Evolutionary conservation across 306 rosid genomes (phyloP).

Genomic region (Elaeagnus macrophylla): DNA sequence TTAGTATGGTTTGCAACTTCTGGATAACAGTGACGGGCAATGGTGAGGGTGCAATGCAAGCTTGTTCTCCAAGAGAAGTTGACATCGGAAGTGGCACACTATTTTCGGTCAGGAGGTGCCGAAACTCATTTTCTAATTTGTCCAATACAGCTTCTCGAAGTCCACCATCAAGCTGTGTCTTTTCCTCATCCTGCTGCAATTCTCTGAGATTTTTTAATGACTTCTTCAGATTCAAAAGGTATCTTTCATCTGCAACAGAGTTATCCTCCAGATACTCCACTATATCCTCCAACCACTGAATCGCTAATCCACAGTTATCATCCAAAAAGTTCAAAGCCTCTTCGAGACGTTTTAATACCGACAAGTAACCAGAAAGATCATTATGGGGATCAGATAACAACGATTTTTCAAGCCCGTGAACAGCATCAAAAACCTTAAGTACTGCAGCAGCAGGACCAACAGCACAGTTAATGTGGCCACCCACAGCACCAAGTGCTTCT

Average conservation of each 20-base stretch:
- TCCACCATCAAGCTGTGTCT: slow-evolving; percentile 70
- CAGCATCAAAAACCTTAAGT: slow-evolving; percentile 95
- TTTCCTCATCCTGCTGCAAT: slow-evolving; percentile 47
- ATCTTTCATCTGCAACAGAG: slow-evolving; percentile 58
- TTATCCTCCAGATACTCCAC: slow-evolving; percentile 94
- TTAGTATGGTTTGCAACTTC: slow-evolving; percentile 76
- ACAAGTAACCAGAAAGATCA: slow-evolving; percentile 75
- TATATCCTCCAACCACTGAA: slow-evolving; percentile 96
- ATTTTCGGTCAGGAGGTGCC: slow-evolving; percentile 63
- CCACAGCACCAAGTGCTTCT: slow-evolving; percentile 84
- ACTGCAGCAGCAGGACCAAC: slow-evolving; percentile 98
- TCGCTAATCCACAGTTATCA: slow-evolving; percentile 83
- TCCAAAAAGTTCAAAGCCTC: slow-evolving; percentile 87
- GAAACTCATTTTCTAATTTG: slow-evolving; percentile 75
- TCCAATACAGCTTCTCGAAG: slow-evolving; percentile 74
- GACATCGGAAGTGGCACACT: slow-evolving; percentile 88
- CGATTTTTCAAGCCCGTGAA: slow-evolving; percentile 92
- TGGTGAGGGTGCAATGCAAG: slow-evolving; percentile 94
- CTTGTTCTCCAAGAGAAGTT: slow-evolving; percentile 41
- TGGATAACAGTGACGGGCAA: slow-evolving; percentile 73
- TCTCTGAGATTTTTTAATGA: slow-evolving; percentile 59
- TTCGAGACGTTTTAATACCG: slow-evolving; percentile 86
- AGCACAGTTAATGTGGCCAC: slow-evolving; percentile 92
- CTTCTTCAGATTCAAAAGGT: slow-evolving; percentile 58
- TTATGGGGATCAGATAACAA: slow-evolving; percentile 73